These are phyloP conservation scores for Aspergillus sclerotioniger DNA, from an alignment of 495 filamentous ascomycete species.

Conservation along the genomic window DNA sequence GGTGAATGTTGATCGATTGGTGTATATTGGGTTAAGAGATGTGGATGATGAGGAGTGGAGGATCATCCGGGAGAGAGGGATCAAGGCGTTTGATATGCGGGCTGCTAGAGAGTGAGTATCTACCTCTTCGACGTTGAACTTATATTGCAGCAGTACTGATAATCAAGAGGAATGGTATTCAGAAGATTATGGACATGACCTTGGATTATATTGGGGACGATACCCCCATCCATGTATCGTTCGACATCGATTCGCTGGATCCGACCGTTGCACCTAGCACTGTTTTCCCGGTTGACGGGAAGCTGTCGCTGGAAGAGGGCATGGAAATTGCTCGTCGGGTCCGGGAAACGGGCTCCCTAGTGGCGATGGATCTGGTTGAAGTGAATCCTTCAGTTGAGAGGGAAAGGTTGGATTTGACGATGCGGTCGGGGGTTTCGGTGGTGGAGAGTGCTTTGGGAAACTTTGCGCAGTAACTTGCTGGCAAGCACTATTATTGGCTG, in stretches of 20 bases:
- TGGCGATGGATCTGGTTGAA: slow-evolving; percentile 83
- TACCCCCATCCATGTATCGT: slow-evolving; percentile 84
- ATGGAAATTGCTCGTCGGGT: slow-evolving; percentile 87
- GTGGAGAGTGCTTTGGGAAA: background rate
- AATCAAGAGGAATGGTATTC: too few species aligned
- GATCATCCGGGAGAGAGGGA: slow-evolving; percentile 70
- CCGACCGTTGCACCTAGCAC: slow-evolving; percentile 84
- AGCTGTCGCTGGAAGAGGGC: slow-evolving; percentile 82
- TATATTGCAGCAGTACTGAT: slow-evolving; percentile 38
- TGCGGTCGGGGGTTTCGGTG: background rate
- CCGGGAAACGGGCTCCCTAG: slow-evolving; percentile 73
- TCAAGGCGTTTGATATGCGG: slow-evolving; percentile 88
- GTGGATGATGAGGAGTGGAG: slow-evolving; percentile 79
- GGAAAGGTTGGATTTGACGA: background rate
- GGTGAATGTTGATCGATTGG: slow-evolving; percentile 69
- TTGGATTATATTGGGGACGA: slow-evolving; percentile 83
- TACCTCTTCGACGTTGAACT: too few species aligned
- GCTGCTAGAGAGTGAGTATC: slow-evolving; percentile 67
- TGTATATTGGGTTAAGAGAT: slow-evolving; percentile 86
- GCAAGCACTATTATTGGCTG: too few species aligned
- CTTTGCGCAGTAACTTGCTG: too few species aligned
- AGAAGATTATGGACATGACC: slow-evolving; percentile 84
- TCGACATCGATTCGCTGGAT: slow-evolving; percentile 87
- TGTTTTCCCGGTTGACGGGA: slow-evolving; percentile 79
- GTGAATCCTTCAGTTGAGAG: slow-evolving; percentile 60